Evolutionary conservation across 768 basidiomycete genomes (phyloP), one percentile per base, ranked within the genome.

Genomic region (Cystoderma amianthinum): DNA sequence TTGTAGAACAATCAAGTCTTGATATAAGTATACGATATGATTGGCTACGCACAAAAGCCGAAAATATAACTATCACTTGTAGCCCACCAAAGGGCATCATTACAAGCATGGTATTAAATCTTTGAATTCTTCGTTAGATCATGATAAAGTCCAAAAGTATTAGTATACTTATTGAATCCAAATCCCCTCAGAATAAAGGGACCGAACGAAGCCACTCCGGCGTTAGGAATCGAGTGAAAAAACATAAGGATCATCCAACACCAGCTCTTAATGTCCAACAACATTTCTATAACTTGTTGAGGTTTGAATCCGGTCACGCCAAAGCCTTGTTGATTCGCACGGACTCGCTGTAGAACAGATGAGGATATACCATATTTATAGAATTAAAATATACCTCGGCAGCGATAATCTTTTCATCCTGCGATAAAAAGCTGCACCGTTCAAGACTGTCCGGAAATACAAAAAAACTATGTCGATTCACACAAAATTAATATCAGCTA

Each of bases 291-390:
- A 10, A 52, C 54, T 39, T 64, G 63, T 1, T 44, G 39, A 0
- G 53, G 36, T 38, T 64, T 64, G 56, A 64, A 62, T 1, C 41
- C 40, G 36, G 62, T 61, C 2, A 54, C 59, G 36, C 60, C 57
- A 12, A 61, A 43, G 3, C 61, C 63, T 49, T 64, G 63, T 39
- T 64, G 61, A 42, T 64, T 62, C 11, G 60, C 60, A 19, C 63
- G 52, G 18, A 62, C 36, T 16, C 62, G 46, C 62, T 63, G 34
- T 6, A 1, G 24, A 15, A 9, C 15, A 5, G 15, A 22, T 22
- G 25, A 20, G 11, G 11, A 19, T 18, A 15, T 17, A 23, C 11
- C 28, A 3, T 9, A 17, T 19, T 17, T 21, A 4, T 36, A 23
- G 18, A 12, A 25, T 10, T 2, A 3, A 28, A 13, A 32, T 34